These are phyloP conservation scores for Salix purpurea DNA, from an alignment of 345 rosid species.

Conservation along the genomic window DNA sequence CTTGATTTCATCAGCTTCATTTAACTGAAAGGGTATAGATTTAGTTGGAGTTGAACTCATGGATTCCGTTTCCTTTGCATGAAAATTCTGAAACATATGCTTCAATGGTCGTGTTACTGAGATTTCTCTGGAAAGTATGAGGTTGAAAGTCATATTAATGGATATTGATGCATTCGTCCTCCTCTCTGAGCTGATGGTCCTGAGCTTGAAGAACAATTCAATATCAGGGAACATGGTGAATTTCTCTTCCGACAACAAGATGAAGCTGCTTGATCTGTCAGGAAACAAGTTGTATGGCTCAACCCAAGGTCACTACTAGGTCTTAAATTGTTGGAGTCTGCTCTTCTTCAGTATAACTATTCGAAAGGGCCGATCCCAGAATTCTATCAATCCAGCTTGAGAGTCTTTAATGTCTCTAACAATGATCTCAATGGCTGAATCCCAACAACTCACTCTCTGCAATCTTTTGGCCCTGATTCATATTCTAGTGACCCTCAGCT, in stretches of 20 bases:
- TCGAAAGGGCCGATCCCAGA: conserved; percentile 40
- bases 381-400: conserved; percentile 30
- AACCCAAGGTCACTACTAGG: conserved; percentile 18
- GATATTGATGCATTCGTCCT: conserved; percentile 14
- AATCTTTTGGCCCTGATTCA: conserved; percentile 22
- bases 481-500: conserved; percentile 22
- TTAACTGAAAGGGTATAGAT: too few species aligned
- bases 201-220: conserved; percentile 41
- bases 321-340: conserved; percentile 26
- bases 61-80: too few species aligned
- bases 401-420: conserved; percentile 38
- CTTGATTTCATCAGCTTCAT: too few species aligned
- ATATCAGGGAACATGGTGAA: conserved; percentile 41
- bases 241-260: conserved; percentile 32
- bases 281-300: conserved; percentile 34
- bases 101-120: conserved; percentile 26
- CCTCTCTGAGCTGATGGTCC: conserved; percentile 30
- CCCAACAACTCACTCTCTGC: conserved; percentile 30
- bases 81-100: not conserved
- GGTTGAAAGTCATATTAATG: conserved; percentile 24
- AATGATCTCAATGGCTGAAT: conserved; percentile 39
- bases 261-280: conserved; percentile 37
- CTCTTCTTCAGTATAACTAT: conserved; percentile 43
- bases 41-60: too few species aligned
- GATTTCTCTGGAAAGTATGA: conserved; percentile 31